Evolutionary conservation across 129 eudicot genomes (phyloP), one percentile per base, ranked within the genome.

Genomic region (Flaveria sonorensis): DNA sequence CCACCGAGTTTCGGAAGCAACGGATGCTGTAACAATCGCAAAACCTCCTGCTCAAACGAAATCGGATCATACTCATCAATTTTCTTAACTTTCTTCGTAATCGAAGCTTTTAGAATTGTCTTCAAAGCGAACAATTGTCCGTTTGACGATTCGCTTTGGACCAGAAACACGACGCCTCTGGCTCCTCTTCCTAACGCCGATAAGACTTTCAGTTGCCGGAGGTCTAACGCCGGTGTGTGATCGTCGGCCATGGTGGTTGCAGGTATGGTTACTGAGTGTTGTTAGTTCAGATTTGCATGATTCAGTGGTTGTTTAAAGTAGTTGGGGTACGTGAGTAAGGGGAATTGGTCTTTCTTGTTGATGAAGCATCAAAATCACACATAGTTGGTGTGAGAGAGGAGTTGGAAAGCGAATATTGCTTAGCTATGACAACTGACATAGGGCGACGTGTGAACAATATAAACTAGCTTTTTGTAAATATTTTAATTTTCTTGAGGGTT

Each of bases 121-220:
- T 93, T 93, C 53, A 93, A 76, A 32, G 97, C 98, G 45, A 90
- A 68, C 64, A 82, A 76, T 23, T 90, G 88, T 3, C 72, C 84
- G 64, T 86, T 79, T 1, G 40, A 36, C 0, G 40, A 36, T 6
- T 36, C 40, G 1, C 75, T 77, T 13, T 46, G 87, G 4, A 83
- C 91, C 48, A 88, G 77, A 79, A 93, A 93, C n/a, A 93, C 98
- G 10, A 90, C 97, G 26, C 98, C 97, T 70, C 87, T 90, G 2
- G 96, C 97, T 56, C 98, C 98, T 30, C 96, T 88, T n/a, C 98
- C 98, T 32, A 93, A 79, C 26, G 83, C 82, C 32, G 85, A 75
- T 11, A 88, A 10, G 13, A 84, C 86, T 39, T 81, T 81, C 36
- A 93, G 42, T n/a, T 81, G 80, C 8, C 72, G 77, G 40, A 84